Base-by-base conservation (phyloP, 768 basidiomycete genomes). In the Tulasnella sp. region DNA sequence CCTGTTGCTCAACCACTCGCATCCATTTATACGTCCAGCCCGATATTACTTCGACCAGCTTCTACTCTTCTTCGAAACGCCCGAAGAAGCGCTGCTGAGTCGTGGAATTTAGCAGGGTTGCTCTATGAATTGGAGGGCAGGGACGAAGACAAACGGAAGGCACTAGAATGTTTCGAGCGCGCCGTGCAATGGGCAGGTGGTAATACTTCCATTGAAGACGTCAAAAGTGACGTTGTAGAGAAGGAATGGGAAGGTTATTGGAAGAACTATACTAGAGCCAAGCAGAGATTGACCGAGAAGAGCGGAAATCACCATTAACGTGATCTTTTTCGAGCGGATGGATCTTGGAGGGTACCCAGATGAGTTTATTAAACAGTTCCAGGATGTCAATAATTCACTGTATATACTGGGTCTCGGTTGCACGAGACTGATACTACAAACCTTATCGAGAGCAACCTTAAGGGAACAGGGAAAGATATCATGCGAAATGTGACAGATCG, bases 31-130 rank as follows among this genome's bases (percentile, higher is more conserved):
- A 32, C 42, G 1, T 8, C 31, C 6, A 44, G 34, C 42, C 13
- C 44, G 7, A 16, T 31, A 19, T 16, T 83, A 69, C 69, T 64
- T 48, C 71, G 68, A 48, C 73, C 76, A 5, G 81, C 84, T 24
- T 63, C 59, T 37, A 68, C 68, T 45, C 65, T 86, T 13, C 69
- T 86, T 47, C 76, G 79, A 25, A 81, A 86, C 60, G 73, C 84
- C 15, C 73, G 79, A 13, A 69, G 81, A 39, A 76, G 80, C 24
- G 78, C 82, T 13, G 78, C 79, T 0, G 79, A 84, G 63, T 76
- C 82, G 4, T 86, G 82, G 81, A 80, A 76, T 59, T 65, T 86
- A 54, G 68, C 79, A 62, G 84, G 84, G 10, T 66, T 83, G 34
- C 65, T 87, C 6, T 68, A 70, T n/a, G 80, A 84, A 59, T 27